Evolutionary conservation across 1,284 basidiomycete species (phyloP), one percentile per base, ranked within the genome.

Genomic region (Boletus mariae): DNA sequence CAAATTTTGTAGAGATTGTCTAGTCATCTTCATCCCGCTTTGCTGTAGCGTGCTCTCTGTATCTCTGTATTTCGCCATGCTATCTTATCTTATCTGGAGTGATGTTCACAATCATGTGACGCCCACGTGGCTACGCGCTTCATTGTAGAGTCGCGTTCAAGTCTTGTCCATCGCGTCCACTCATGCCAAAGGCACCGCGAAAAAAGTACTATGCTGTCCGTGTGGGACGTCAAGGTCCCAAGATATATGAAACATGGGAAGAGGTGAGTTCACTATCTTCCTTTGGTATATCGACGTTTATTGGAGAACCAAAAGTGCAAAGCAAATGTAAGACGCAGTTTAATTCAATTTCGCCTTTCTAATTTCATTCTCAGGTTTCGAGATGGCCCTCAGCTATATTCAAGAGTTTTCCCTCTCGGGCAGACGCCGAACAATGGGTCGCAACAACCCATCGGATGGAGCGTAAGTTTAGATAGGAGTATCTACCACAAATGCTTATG

Each of bases 1-100:
- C 83, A 11, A 85, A 85, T 61, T 85, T 84, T 57, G 81, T 85
- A 20, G 80, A 85, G 62, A 61, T 84, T 53, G 71, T 77, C 34
- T 81, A 62, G 55, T 41, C 7, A 5, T 31, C 1, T 34, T 47
- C 6, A n/a, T 35, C 13, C 31, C 12, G 31, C 11, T 31, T 31
- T 31, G 31, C 35, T 52, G 52, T 51, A 41, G 45, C 37, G 34
- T 31, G 10, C 1, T 35, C 32, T 13, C 12, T 52, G 31, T 48
- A 41, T 43, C 10, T 47, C 7, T 62, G 37, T 49, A 43, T 44
- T 34, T 12, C n/a, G 26, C 32, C 5, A 7, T 15, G 12, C 20
- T 20, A 26, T 42, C 12, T 23, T 38, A 38, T 38, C 37, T 38
- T 43, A n/a, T 15, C 25, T n/a, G 20, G 5, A 5, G 17, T 25